Evolutionary conservation across 805 yeast genomes (phyloP), one percentile per base, ranked within the genome.

Genomic region (Suhomyces canberraensis): DNA sequence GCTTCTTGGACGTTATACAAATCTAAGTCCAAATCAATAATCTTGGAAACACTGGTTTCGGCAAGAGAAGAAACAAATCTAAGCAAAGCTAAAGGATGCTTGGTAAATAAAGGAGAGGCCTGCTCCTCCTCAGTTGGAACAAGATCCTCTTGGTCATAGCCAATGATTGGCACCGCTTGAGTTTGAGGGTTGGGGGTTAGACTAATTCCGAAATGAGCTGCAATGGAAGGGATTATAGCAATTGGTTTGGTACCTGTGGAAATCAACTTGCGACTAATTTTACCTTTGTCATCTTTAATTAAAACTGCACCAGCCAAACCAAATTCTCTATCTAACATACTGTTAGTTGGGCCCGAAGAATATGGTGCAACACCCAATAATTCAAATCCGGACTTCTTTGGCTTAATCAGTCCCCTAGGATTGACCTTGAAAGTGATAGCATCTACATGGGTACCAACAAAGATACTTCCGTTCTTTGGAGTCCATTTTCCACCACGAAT

Each of bases 271-370:
- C 59, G 45, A 3, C 20, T 32, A 3, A 63, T 36, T 18, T 47
- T 49, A 1, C 62, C 62, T 16, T 41, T 41, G 4, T 27, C 15
- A 24, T 52, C 51, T 25, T 49, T 50, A 1, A 58, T 54, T 17
- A 64, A 44, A 25, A 66, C 45, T 11, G 59, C 41, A 7, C 74
- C 74, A 4, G 69, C 72, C 25, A 68, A 44, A 3, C 71, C 72
- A 43, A 68, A 58, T 40, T 68, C 74, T 36, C 74, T 47, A 42
- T 65, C 68, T 40, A 63, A 52, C 72, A 73, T 66, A 4, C 59
- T 35, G 22, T 53, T 48, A 25, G 51, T 55, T 21, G 64, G 48
- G 2, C 60, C 46, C 2, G 71, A 70, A 2, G 70, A 62, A 39
- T 68, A 68, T 5, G 64, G 61, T 7, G 71, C 70, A 11, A 66